Percentiles rank a stretch among this genome's conserved stretches.
phyloP scores from a whole-genome alignment of 2,329 filamentous ascomycete species.

The Cladosporium sp. region DNA sequence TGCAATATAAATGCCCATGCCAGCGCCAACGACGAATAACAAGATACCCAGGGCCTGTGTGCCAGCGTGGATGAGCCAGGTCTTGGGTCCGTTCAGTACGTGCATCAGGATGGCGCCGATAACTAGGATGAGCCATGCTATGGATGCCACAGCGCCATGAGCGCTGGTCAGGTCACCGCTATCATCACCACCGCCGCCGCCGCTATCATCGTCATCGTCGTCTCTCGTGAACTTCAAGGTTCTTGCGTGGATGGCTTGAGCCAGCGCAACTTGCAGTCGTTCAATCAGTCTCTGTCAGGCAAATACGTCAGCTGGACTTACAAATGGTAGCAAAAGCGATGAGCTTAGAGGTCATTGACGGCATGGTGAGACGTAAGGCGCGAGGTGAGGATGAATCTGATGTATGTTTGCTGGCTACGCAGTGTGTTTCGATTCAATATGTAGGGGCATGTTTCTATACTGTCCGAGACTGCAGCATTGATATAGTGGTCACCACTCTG shows the following conservation, averaged over 20 bases:
- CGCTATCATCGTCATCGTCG: not conserved
- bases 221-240: not conserved
- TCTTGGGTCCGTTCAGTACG: slow-evolving; percentile 40
- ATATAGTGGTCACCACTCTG: not conserved
- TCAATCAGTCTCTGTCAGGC: not conserved
- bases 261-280: not conserved
- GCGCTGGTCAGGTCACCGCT: slow-evolving; percentile 14
- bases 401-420: no score
- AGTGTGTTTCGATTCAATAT: no score
- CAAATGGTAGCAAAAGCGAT: not conserved
- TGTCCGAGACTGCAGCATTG: not conserved
- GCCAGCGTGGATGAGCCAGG: slow-evolving; percentile 41
- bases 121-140: slow-evolving; percentile 45
- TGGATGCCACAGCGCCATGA: slow-evolving; percentile 41
- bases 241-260: not conserved
- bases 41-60: slow-evolving; percentile 49
- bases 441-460: no score
- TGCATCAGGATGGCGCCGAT: slow-evolving; percentile 43
- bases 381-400: no score
- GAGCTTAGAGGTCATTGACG: not conserved
- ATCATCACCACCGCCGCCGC: slow-evolving; percentile 28
- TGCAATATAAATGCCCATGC: slow-evolving; percentile 49
- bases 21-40: slow-evolving; percentile 48
- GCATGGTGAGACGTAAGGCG: not conserved
- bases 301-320: not conserved